Conservation (phyloP, 2,329 filamentous ascomycete genomes). For the Cordyceps cicadae region DNA sequence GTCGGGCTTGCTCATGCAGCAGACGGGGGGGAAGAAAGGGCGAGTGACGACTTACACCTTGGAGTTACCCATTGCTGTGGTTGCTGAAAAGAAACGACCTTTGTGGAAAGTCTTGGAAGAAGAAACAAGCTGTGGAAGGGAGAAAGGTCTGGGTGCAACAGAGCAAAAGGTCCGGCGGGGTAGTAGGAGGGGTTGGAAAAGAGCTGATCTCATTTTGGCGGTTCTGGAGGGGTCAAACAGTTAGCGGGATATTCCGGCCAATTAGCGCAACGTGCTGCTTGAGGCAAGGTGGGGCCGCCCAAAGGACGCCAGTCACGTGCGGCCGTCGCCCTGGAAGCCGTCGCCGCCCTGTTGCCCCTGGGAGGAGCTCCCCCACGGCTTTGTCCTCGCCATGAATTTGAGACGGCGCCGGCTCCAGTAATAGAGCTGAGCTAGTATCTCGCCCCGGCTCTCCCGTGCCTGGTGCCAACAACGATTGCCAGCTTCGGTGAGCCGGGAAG, state of each 20-base stretch:
- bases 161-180: conserved; percentile 36
- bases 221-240: conserved; percentile 33
- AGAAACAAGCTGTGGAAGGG: conserved; percentile 33
- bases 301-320: conserved; percentile 23
- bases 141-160: conserved; percentile 31
- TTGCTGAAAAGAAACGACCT: conserved; percentile 44
- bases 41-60: conserved; percentile 51
- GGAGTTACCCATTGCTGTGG: conserved; percentile 62
- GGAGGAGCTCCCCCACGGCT: background rate
- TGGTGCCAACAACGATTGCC: conserved; percentile 1
- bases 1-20: background rate
- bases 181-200: conserved; percentile 37
- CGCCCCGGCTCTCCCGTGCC: background rate
- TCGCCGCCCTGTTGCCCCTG: background rate
- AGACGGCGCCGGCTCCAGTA: background rate
- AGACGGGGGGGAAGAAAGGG: no score
- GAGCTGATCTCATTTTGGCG: conserved; percentile 36
- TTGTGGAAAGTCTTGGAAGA: conserved; percentile 31
- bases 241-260: conserved; percentile 26
- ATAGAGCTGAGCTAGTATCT: background rate
- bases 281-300: conserved; percentile 13
- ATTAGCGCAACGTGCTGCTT: background rate
- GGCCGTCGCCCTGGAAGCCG: background rate
- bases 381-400: background rate
- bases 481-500: background rate